Base-by-base conservation (phyloP, 2,329 filamentous ascomycete species). In the Ascomycota sp. region DNA sequence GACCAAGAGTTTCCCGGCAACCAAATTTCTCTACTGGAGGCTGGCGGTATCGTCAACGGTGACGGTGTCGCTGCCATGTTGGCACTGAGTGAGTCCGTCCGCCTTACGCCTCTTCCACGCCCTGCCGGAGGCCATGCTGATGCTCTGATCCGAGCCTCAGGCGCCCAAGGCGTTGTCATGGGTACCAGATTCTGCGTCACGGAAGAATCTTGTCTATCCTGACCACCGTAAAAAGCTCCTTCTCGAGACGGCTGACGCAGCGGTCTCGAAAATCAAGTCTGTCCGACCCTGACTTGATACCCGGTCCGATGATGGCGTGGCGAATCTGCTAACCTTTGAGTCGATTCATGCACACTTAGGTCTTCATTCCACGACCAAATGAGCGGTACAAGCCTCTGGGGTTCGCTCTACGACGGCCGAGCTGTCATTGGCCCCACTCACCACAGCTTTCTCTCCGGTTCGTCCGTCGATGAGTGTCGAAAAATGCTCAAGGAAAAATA, bases 11-110 rank as follows among this genome's bases (percentile, higher is more conserved):
- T 55, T 32, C 29, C 38, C 0, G 47, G 40, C 4, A 45, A 41
- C 17, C 41, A 47, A 1, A 38, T 59, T 11, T 49, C 42, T 4
- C 41, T 75, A 1, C 41, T 73, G 4, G 70, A 66, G 4, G 64
- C 70, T 4, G 71, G 71, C 2, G 71, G 71, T 0, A 66, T 76
- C 31, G 56, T 56, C 5, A 61, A 73, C 33, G 60, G 59, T 1
- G 53, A 65, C 23, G 63, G 64, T 0, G 62, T 62, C 1, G 62
- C 64, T 2, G 68, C 68, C 2, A 61, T 63, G 2, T 35, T 74
- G 35, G 51, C 57, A 1, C 47, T 75, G 8, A 69, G 67, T 62
- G 28, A 41, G 51, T 45, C 3, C 20, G 8, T 10, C 12, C 15
- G 3, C 8, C n/a, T 19, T 5, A 8, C 8, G 13, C 21, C 20